Evolutionary conservation across 208 protist genomes (phyloP).

Genomic region (Trypanosoma lewisi): DNA sequence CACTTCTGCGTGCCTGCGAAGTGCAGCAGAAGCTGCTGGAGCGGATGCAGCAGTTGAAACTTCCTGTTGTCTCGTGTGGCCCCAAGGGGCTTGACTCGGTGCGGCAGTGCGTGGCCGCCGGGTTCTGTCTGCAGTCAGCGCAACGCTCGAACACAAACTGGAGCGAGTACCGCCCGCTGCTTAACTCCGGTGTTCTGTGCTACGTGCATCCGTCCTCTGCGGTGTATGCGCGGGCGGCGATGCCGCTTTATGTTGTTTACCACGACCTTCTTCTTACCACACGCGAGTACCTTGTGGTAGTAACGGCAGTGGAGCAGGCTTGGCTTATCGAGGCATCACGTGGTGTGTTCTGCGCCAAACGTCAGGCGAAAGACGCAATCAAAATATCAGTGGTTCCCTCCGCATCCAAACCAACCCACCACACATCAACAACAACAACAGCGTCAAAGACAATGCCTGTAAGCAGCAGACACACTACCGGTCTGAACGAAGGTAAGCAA

Average conservation of each 20-base stretch:
- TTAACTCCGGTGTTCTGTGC: constrained; percentile 94
- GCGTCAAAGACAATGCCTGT: not conserved
- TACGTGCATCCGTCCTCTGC: constrained; percentile 97
- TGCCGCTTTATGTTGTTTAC: constrained; percentile 98
- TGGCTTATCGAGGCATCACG: constrained; percentile 94
- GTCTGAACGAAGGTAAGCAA: not conserved
- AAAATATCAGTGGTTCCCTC: not conserved
- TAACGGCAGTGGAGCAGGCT: constrained; percentile 96
- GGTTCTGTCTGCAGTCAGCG: constrained; percentile 97
- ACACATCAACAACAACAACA: not conserved
- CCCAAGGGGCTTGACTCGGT: constrained; percentile 88
- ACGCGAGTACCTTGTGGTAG: constrained; percentile 96
- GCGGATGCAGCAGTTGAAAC: constrained; percentile 86
- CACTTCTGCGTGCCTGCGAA: constrained; percentile 89
- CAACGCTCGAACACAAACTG: constrained; percentile 90
- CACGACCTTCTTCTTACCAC: constrained; percentile 96
- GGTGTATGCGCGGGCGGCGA: constrained; percentile 94
- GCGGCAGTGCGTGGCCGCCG: constrained; percentile 92
- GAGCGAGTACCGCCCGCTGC: constrained; percentile 97
- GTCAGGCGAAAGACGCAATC: constrained; percentile 1
- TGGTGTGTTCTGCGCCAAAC: constrained; percentile 61
- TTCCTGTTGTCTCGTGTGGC: constrained; percentile 55
- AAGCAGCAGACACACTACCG: not conserved
- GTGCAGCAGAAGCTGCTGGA: constrained; percentile 97
- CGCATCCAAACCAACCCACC: not conserved